Conservation (phyloP, 1,284 basidiomycete species). For the Xerocomus amazonicus region DNA sequence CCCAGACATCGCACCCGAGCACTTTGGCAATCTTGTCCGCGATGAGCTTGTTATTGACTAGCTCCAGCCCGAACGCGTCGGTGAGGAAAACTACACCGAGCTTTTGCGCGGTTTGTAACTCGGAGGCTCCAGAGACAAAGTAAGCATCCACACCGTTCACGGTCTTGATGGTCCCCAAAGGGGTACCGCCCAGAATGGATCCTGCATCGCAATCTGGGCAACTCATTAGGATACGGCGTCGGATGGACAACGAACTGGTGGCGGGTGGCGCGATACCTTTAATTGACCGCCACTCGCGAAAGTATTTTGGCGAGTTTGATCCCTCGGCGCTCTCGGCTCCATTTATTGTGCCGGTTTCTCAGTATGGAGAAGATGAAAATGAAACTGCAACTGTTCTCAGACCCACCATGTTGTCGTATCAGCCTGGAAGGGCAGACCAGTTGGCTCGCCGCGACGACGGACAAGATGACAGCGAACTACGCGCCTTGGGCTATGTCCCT, state of each 20-base stretch:
- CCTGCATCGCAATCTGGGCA: not conserved
- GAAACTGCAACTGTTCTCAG: too few relatives aligned
- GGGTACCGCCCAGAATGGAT: not conserved
- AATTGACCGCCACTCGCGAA: too few relatives aligned
- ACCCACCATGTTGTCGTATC: slow-evolving; percentile 6
- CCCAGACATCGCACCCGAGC: slow-evolving; percentile 59
- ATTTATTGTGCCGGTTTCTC: too few relatives aligned
- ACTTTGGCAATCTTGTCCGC: slow-evolving; percentile 46
- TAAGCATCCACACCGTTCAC: not conserved
- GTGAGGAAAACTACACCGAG: slow-evolving; percentile 38
- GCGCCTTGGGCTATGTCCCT: slow-evolving; percentile 69
- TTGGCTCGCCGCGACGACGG: not conserved
- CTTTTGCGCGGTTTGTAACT: not conserved
- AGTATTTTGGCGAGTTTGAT: too few relatives aligned
- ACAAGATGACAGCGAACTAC: slow-evolving; percentile 59
- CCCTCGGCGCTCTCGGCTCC: too few relatives aligned
- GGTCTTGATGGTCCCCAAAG: not conserved
- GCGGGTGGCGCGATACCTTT: too few relatives aligned
- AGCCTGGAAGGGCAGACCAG: not conserved
- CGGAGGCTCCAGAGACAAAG: not conserved
- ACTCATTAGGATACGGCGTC: too few relatives aligned
- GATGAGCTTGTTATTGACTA: slow-evolving; percentile 60
- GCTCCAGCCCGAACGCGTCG: slow-evolving; percentile 55
- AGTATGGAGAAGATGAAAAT: too few relatives aligned
- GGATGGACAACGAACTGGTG: too few relatives aligned